Conservation (phyloP, 164 flowering plant species). For the Aristolochia fimbriata region DNA sequence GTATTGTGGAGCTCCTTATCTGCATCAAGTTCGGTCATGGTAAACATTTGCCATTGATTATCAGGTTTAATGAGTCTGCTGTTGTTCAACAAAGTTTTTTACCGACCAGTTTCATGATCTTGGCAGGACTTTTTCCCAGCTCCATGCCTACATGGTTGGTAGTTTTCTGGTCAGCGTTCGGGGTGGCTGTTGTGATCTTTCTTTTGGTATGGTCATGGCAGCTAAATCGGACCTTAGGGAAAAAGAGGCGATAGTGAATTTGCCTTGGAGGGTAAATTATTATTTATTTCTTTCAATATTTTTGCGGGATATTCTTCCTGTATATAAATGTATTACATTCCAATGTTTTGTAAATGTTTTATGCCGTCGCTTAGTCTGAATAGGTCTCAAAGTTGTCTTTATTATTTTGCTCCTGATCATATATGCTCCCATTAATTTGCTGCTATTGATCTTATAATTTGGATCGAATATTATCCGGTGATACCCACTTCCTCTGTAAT, state of each 20-base stretch:
- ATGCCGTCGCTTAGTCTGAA: too few species aligned
- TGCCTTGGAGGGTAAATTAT: constrained; percentile 13
- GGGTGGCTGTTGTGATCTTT: constrained; percentile 35
- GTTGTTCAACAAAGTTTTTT: too few species aligned
- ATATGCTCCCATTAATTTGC: too few species aligned
- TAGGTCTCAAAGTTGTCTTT: too few species aligned
- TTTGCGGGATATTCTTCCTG: constrained; percentile 24
- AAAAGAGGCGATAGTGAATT: constrained; percentile 41
- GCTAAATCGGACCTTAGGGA: constrained; percentile 36
- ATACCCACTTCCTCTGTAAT: too few species aligned
- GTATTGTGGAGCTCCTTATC: constrained; percentile 92
- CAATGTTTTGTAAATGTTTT: constrained; percentile 41
- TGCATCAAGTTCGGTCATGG: constrained; percentile 99
- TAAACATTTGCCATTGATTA: constrained; percentile 14
- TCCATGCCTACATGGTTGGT: constrained; percentile 82
- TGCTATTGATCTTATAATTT: too few species aligned
- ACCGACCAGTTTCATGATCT: neutral
- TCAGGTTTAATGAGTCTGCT: neutral
- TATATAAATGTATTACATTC: constrained; percentile 32
- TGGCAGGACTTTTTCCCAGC: constrained; percentile 72
- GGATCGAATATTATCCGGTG: too few species aligned
- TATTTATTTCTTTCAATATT: constrained; percentile 21
- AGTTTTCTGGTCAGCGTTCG: constrained; percentile 54
- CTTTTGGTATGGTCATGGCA: constrained; percentile 77
- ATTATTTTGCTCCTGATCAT: too few species aligned